Base-by-base conservation (phyloP, 176 grass and related monocot species). In the Avena sativa region DNA sequence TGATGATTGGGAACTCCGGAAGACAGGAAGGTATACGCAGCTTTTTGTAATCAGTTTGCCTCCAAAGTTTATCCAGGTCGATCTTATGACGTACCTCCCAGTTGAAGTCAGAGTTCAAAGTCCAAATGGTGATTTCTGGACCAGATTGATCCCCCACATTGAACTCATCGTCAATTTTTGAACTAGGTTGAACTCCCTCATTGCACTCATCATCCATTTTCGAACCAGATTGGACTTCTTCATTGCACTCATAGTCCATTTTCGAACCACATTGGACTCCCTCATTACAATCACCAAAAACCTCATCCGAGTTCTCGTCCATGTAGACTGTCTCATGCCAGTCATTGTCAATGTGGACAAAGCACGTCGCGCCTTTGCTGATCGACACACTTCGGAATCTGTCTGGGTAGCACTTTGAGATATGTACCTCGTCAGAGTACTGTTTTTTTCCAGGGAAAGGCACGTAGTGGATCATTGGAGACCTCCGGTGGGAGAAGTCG, bases 321-420 rank as follows among this genome's bases (percentile, higher is more conserved):
- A 26, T 13, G 59, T 6, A n/a, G 21, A 25, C 59, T 62, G 0
- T 1, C 21, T 62, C 59, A 25, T 64, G 61, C 61, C 61, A 64
- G 61, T 64, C 61, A 64, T 64, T 28, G 61, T 64, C 61, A 26
- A 64, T 64, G 61, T 64, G 61, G 23, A 64, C 61, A 11, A 64
- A 64, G 61, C 23, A 26, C 23, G 13, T 64, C 11, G 12, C 26
- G 61, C 23, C 61, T 25, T 64, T 10, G 61, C 61, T 64, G 61
- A 64, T 12, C 2, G 61, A 64, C 11, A 64, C 61, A 28, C 11
- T 64, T 64, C 61, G 23, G 61, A 26, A 64, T 64, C 21, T 64
- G 23, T 64, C 23, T 0, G 61, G 11, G 61, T 64, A 64, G 21
- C 23, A 64, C 61, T 64, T 64, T 13, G 61, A 64, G 61, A 26